phyloP scores from a whole-genome alignment of 768 basidiomycete genomes.

The Hericium rajendrae region DNA sequence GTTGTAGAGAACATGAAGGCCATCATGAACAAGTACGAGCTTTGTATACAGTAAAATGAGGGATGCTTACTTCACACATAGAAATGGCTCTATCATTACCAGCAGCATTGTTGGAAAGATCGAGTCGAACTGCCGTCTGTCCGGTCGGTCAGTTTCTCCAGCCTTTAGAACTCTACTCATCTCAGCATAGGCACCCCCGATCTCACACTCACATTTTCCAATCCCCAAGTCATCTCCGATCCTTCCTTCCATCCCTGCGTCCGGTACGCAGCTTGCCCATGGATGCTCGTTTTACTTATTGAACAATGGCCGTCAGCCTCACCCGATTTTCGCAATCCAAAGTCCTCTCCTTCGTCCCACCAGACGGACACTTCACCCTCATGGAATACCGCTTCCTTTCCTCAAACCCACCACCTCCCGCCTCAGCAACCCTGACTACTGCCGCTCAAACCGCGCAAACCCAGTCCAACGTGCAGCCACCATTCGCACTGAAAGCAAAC shows the following conservation, averaged over 20 bases:
- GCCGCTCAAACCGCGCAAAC: constrained; percentile 9
- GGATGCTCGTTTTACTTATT: not conserved
- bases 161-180: too few relatives aligned
- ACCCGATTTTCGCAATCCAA: constrained; percentile 73
- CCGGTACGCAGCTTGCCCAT: constrained; percentile 39
- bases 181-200: constrained; percentile 70
- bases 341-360: constrained; percentile 83
- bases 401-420: constrained; percentile 20
- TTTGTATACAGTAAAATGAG: not conserved
- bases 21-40: constrained; percentile 61
- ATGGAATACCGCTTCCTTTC: constrained; percentile 70
- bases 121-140: constrained; percentile 67
- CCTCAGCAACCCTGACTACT: constrained; percentile 32
- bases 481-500: constrained; percentile 22
- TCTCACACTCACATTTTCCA: constrained; percentile 62
- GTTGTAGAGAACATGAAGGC: constrained; percentile 74
- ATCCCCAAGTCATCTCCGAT: constrained; percentile 31
- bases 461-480: constrained; percentile 22
- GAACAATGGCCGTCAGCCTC: constrained; percentile 36
- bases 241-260: constrained; percentile 91
- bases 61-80: constrained; percentile 19
- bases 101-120: constrained; percentile 69
- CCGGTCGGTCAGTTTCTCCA: constrained; percentile 34
- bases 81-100: constrained; percentile 57
- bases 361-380: constrained; percentile 81